Conservation (phyloP, 345 rosid genomes). For the Syzygium grande region DNA sequence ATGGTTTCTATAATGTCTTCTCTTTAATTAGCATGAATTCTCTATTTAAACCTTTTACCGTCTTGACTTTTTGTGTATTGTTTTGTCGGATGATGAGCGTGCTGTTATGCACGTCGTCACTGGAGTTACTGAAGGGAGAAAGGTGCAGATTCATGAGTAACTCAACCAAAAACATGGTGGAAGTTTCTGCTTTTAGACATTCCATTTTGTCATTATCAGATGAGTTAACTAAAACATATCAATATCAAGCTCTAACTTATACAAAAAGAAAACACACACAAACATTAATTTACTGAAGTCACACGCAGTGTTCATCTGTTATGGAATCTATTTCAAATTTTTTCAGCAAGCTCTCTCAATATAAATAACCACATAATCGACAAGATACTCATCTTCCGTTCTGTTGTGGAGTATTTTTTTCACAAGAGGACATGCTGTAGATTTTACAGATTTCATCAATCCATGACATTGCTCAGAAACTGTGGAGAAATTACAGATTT, state of each 20-base stretch:
- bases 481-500: neutral
- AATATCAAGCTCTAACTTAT: neutral
- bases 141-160: neutral
- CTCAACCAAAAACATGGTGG: neutral
- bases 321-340: neutral
- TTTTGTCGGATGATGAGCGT: neutral
- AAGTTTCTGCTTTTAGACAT: neutral
- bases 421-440: neutral
- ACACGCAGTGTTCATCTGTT: neutral
- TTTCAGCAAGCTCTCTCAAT: neutral
- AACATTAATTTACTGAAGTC: neutral
- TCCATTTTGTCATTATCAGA: neutral
- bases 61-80: neutral
- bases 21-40: neutral
- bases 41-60: neutral
- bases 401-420: neutral
- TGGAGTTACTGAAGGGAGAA: neutral
- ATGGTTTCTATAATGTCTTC: neutral
- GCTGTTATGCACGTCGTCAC: neutral
- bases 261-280: neutral
- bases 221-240: neutral
- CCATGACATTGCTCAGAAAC: neutral
- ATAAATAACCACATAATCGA: neutral
- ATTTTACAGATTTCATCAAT: neutral
- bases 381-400: neutral